Evolutionary conservation across 768 basidiomycete species (phyloP).

Genomic region (Pisolithus albus): DNA sequence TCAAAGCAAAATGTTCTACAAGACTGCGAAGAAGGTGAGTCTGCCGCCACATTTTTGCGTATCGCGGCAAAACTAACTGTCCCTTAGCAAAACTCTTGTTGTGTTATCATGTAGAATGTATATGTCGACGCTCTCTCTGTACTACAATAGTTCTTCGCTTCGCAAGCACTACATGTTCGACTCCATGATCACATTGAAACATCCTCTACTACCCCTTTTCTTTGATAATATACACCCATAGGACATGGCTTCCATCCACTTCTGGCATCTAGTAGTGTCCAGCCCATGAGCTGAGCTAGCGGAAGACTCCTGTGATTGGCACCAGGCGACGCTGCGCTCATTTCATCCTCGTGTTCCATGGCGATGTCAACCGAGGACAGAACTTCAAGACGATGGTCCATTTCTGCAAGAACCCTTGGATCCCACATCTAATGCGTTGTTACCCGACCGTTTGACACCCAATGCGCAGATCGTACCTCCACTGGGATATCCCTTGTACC

Average conservation of each 20-base stretch:
- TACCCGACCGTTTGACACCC: neutral
- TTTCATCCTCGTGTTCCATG: neutral
- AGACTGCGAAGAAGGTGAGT: slow-evolving; percentile 96
- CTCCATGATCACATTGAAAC: neutral
- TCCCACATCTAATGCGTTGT: slow-evolving; percentile 34
- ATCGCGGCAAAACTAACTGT: slow-evolving; percentile 5
- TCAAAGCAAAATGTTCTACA: slow-evolving; percentile 98
- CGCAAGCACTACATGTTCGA: neutral
- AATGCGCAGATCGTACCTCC: slow-evolving; percentile 12
- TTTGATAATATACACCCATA: slow-evolving; percentile 45
- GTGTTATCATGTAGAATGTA: slow-evolving; percentile 65
- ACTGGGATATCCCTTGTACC: neutral
- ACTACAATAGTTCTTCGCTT: neutral
- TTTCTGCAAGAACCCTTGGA: slow-evolving; percentile 38
- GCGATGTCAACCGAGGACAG: slow-evolving; percentile 22
- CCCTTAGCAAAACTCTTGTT: slow-evolving; percentile 92
- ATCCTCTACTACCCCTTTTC: neutral
- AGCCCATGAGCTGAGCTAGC: slow-evolving; percentile 17
- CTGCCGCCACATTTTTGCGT: neutral
- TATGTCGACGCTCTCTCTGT: neutral
- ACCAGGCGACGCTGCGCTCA: neutral
- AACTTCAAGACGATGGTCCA: slow-evolving; percentile 41
- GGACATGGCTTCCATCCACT: slow-evolving; percentile 54
- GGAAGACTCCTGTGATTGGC: neutral
- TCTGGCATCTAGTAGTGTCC: slow-evolving; percentile 38